These are phyloP conservation scores for Infundibulicybe gibba DNA, from an alignment of 768 basidiomycete genomes.

Conservation along the genomic window DNA sequence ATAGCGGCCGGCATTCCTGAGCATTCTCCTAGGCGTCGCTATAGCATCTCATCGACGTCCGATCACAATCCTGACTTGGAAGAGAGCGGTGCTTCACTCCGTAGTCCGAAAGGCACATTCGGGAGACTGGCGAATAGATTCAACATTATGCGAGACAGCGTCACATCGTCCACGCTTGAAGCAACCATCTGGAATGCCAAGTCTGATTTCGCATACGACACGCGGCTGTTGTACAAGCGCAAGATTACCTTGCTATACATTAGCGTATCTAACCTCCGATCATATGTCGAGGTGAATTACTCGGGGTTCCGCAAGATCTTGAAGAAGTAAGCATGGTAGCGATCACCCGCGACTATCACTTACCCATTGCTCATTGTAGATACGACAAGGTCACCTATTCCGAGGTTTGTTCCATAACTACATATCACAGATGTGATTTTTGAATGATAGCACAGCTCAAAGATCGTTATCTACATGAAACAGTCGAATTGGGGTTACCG, in stretches of 20 bases:
- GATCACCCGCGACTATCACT: not conserved
- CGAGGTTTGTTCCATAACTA: conserved; percentile 31
- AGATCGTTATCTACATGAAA: conserved; percentile 68
- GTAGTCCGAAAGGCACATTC: conserved; percentile 14
- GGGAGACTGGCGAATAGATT: conserved; percentile 44
- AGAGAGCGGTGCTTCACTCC: not conserved
- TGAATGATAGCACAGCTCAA: conserved; percentile 48
- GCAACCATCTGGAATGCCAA: conserved; percentile 75
- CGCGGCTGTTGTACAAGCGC: conserved; percentile 84
- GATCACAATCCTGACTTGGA: not conserved
- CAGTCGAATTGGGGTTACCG: conserved; percentile 64
- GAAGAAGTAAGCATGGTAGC: conserved; percentile 67
- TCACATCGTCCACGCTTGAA: conserved; percentile 31
- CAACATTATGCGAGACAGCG: conserved; percentile 47
- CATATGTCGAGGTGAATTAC: conserved; percentile 89
- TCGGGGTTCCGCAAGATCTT: conserved; percentile 93
- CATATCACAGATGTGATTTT: conserved; percentile 1
- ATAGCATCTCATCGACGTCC: conserved; percentile 11
- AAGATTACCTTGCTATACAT: conserved; percentile 83
- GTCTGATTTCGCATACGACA: conserved; percentile 80
- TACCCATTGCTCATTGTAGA: conserved; percentile 29
- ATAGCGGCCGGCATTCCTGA: conserved; percentile 7
- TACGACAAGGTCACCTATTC: conserved; percentile 92
- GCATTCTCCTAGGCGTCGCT: conserved; percentile 5
- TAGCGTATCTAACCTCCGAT: conserved; percentile 67